phyloP scores from a whole-genome alignment of 176 grass and related monocot species.

The Elaeis guineensis region DNA sequence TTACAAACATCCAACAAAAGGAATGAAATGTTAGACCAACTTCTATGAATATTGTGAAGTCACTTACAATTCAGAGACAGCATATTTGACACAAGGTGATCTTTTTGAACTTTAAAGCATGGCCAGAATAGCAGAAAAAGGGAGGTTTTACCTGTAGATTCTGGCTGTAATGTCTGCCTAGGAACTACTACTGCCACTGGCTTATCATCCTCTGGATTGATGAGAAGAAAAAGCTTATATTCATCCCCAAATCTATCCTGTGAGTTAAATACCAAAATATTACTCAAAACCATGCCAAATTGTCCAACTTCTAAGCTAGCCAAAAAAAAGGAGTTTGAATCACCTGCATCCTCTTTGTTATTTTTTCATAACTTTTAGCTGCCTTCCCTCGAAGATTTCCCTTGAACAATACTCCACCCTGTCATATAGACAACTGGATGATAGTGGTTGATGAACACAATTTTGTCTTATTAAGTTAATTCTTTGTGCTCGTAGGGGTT shows the following conservation, averaged over 20 bases:
- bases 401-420: slow-evolving; percentile 94
- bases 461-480: no score
- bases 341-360: slow-evolving; percentile 77
- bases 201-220: slow-evolving; percentile 92
- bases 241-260: slow-evolving; percentile 95
- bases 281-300: no score
- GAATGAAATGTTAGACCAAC: no score
- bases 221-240: slow-evolving; percentile 86
- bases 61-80: no score
- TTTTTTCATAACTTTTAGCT: slow-evolving; percentile 84
- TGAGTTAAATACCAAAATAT: slow-evolving; percentile 7
- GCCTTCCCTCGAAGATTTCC: slow-evolving; percentile 83
- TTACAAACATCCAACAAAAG: no score
- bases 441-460: no score
- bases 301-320: no score
- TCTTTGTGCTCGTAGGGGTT: no score
- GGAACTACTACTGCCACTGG: slow-evolving; percentile 89
- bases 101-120: no score
- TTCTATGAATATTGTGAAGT: no score
- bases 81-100: no score
- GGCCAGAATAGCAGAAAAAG: no score
- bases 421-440: slow-evolving; percentile 8
- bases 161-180: slow-evolving; percentile 52
- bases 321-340: not conserved
- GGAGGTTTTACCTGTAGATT: slow-evolving; percentile 45